These are phyloP conservation scores for Penicillium sp. DNA, from an alignment of 2,329 filamentous ascomycete genomes.

Conservation along the genomic window DNA sequence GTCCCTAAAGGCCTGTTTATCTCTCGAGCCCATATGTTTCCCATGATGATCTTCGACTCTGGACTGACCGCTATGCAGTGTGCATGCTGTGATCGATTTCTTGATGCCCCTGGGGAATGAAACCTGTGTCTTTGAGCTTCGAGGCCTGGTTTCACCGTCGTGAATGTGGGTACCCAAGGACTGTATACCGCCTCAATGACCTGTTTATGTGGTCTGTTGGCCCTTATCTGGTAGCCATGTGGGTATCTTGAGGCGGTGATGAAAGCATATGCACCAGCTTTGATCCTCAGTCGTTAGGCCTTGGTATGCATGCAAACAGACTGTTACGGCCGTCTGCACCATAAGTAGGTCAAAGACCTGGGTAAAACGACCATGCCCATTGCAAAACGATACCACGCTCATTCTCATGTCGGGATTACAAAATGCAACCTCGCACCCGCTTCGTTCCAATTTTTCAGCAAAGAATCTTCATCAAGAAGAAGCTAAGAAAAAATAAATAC, in stretches of 20 bases:
- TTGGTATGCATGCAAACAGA: slow-evolving; percentile 30
- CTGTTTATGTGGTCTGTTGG: background rate
- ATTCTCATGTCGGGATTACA: background rate
- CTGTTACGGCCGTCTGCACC: slow-evolving; percentile 18
- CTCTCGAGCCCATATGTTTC: slow-evolving; percentile 4
- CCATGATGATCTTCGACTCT: slow-evolving; percentile 19
- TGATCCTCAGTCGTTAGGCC: slow-evolving; percentile 9
- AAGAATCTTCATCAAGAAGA: background rate
- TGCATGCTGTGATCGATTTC: slow-evolving; percentile 12
- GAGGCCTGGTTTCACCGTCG: slow-evolving; percentile 34
- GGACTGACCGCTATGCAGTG: slow-evolving; percentile 21
- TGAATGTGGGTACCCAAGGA: slow-evolving; percentile 32
- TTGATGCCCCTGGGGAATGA: slow-evolving; percentile 9
- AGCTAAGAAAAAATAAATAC: too few species aligned
- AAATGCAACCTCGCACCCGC: background rate
- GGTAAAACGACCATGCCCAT: background rate
- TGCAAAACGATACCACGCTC: background rate
- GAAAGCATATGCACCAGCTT: slow-evolving; percentile 1
- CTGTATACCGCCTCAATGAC: slow-evolving; percentile 15
- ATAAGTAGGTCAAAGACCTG: background rate
- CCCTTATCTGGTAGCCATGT: slow-evolving; percentile 31
- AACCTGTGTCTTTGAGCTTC: slow-evolving; percentile 24
- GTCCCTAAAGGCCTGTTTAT: slow-evolving; percentile 17
- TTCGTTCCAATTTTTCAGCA: background rate
- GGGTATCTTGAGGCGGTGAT: slow-evolving; percentile 25